phyloP scores from a whole-genome alignment of 257 asterid genomes.

The Ligustrum vulgare region DNA sequence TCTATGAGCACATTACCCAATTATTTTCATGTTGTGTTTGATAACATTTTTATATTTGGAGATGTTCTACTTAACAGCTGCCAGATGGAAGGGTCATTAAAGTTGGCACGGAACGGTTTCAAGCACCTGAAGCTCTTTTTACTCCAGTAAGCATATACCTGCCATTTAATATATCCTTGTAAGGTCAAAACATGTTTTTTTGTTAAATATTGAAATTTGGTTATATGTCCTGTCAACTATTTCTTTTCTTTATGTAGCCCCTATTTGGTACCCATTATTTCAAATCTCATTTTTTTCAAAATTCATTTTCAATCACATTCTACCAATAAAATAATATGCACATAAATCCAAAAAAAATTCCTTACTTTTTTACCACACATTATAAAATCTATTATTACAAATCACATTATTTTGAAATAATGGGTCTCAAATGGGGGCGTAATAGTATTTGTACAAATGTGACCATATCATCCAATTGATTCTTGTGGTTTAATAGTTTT shows the following conservation, averaged over 20 bases:
- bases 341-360: no score
- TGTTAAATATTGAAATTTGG: not conserved
- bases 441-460: not conserved
- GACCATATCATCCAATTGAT: conserved; percentile 11
- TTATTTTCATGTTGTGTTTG: not conserved
- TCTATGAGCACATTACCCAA: conserved; percentile 1
- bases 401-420: no score
- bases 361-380: no score
- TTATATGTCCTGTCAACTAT: not conserved
- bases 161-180: conserved; percentile 5
- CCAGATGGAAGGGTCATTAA: conserved; percentile 98
- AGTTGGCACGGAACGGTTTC: conserved; percentile 95
- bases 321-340: no score
- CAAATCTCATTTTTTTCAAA: no score
- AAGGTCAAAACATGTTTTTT: not conserved
- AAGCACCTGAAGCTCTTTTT: conserved; percentile 98
- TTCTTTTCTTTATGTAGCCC: not conserved
- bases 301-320: no score
- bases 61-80: conserved; percentile 48
- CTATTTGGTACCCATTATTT: no score
- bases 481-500: not conserved
- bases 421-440: no score
- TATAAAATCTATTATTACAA: no score
- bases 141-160: conserved; percentile 68
- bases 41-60: not conserved